A percentile compares a stretch with the other conserved stretches of the same genome.
phyloP scores from a whole-genome alignment of 2,329 filamentous ascomycete genomes.

The Cordyceps cateniannulata region DNA sequence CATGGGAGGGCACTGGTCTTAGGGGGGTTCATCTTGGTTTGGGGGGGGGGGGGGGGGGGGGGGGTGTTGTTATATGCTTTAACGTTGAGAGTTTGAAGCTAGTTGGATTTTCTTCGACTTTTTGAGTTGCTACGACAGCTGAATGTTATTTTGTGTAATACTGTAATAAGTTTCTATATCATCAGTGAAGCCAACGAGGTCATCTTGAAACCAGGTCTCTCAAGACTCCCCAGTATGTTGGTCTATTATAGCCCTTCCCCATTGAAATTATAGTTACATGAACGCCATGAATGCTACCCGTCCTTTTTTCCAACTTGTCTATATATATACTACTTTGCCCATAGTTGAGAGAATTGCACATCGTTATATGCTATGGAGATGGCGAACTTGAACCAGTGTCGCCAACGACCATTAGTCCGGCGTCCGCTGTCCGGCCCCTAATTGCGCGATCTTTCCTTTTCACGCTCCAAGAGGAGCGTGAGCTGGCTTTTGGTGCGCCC shows the following conservation, averaged over 20 bases:
- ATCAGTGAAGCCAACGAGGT: not conserved
- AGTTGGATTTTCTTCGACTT: not conserved
- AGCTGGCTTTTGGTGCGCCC: conserved; percentile 57
- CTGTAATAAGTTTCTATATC: not conserved
- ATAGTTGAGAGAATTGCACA: not conserved
- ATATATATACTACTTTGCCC: not conserved
- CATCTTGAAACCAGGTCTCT: not conserved
- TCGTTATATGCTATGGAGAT: not conserved
- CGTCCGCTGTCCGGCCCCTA: not conserved
- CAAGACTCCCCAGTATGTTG: not conserved
- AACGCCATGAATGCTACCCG: not conserved
- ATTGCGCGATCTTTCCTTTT: conserved; percentile 32
- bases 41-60: no score
- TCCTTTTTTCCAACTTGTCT: not conserved
- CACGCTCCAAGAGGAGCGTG: conserved; percentile 49
- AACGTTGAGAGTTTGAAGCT: not conserved
- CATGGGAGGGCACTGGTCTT: not conserved
- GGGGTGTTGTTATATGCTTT: not conserved
- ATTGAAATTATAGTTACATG: not conserved
- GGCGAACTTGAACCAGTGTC: not conserved
- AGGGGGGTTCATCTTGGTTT: not conserved
- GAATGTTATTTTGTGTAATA: conserved; percentile 9
- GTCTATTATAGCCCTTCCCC: no score
- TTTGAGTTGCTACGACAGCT: conserved; percentile 1
- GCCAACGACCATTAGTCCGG: not conserved